A percentile compares a stretch with the other conserved stretches of the same genome.
phyloP scores from a whole-genome alignment of 495 filamentous ascomycete genomes.

The Aspergillus campestris region DNA sequence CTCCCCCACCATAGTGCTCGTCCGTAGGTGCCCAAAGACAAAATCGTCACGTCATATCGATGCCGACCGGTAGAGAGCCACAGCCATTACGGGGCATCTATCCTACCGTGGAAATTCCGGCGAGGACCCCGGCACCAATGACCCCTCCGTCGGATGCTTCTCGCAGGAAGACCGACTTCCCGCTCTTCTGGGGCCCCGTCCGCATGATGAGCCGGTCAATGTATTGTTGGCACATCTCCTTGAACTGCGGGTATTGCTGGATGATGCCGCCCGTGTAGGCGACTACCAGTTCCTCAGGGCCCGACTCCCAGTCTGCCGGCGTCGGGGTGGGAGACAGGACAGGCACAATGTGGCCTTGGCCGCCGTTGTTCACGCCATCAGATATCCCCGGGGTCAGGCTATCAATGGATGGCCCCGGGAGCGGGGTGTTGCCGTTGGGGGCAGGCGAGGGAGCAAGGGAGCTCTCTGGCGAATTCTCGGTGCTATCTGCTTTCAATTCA shows the following conservation, averaged over 20 bases:
- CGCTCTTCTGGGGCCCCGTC: constrained; percentile 44
- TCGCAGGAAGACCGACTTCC: constrained; percentile 53
- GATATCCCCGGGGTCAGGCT: no score
- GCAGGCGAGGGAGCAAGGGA: constrained; percentile 20
- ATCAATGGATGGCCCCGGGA: no score
- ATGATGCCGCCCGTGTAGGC: constrained; percentile 77
- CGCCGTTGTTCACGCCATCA: constrained; percentile 9
- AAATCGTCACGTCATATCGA: constrained; percentile 5
- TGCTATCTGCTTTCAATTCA: constrained; percentile 38
- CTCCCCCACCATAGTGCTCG: neutral
- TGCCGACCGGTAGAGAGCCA: neutral
- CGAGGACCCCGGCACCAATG: constrained; percentile 66
- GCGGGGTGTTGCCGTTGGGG: constrained; percentile 13
- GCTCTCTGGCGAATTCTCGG: constrained; percentile 26
- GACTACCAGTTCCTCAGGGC: constrained; percentile 57
- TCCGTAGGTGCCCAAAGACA: neutral
- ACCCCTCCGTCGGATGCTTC: constrained; percentile 71
- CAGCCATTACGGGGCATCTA: constrained; percentile 5
- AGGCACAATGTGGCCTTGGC: constrained; percentile 36
- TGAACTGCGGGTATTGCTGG: constrained; percentile 64
- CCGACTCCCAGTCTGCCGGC: constrained; percentile 37
- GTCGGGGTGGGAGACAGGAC: constrained; percentile 28
- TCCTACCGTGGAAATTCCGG: constrained; percentile 43
- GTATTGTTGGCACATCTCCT: constrained; percentile 57
- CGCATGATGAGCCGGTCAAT: constrained; percentile 55